Percentiles rank a stretch among this genome's conserved stretches.
These are phyloP conservation scores for Mycena haematopus DNA, from an alignment of 768 basidiomycete genomes.

Conservation along the genomic window DNA sequence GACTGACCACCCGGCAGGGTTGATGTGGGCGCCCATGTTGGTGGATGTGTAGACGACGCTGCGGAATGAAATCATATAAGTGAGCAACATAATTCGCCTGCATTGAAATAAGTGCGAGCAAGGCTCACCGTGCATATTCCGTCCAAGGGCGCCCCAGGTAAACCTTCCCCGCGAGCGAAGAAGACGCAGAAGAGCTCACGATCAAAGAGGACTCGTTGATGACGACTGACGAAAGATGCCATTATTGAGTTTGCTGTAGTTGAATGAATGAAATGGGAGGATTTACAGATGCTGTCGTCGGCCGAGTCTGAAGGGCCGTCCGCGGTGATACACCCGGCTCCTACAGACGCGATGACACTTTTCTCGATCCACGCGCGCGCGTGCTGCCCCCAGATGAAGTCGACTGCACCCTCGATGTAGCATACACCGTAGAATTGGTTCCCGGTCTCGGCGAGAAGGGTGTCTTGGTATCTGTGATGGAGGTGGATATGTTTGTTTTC, in stretches of 20 bases:
- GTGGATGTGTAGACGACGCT: conserved; percentile 35
- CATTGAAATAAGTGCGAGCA: neutral
- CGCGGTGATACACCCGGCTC: conserved; percentile 35
- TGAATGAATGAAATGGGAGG: neutral
- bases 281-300: conserved; percentile 20
- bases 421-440: conserved; percentile 33
- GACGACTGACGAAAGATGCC: conserved; percentile 16
- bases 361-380: conserved; percentile 33
- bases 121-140: conserved; percentile 25
- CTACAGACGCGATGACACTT: conserved; percentile 34
- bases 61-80: neutral
- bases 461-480: conserved; percentile 29
- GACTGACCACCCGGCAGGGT: conserved; percentile 33
- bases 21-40: conserved; percentile 32
- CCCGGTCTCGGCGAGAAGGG: conserved; percentile 30
- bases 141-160: conserved; percentile 35
- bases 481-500: neutral
- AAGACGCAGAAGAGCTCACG: conserved; percentile 27
- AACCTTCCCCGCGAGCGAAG: conserved; percentile 29
- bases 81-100: neutral
- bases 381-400: conserved; percentile 36
- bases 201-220: conserved; percentile 32
- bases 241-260: neutral
- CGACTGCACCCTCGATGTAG: conserved; percentile 37
- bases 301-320: conserved; percentile 28